Evolutionary conservation across 805 yeast genomes (phyloP).

Genomic region (Cyberlindnera samutprakarnensis): DNA sequence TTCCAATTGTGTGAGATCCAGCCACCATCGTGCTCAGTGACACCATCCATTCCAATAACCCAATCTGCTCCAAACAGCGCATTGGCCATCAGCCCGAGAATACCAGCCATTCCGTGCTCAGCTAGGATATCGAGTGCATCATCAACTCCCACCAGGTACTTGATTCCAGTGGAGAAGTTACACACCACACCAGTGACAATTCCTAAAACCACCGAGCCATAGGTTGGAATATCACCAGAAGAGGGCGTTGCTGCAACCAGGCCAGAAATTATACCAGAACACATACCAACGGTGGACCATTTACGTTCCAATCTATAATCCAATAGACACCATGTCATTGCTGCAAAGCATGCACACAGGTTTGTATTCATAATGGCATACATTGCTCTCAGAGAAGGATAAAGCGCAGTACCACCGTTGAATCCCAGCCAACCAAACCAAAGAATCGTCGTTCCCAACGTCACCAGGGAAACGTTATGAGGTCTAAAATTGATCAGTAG

Average conservation of each 20-base stretch:
- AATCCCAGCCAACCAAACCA: conserved; percentile 97
- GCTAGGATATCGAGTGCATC: conserved; percentile 94
- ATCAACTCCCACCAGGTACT: conserved; percentile 74
- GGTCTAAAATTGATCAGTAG: conserved; percentile 85
- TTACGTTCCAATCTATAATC: conserved; percentile 85
- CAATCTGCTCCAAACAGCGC: conserved; percentile 82
- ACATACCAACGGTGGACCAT: conserved; percentile 91
- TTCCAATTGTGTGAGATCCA: conserved; percentile 89
- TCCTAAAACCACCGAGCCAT: conserved; percentile 87
- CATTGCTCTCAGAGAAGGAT: conserved; percentile 76
- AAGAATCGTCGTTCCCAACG: conserved; percentile 77
- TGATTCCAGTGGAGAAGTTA: conserved; percentile 84
- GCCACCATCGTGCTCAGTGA: conserved; percentile 80
- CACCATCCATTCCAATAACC: conserved; percentile 87
- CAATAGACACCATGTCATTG: conserved; percentile 82
- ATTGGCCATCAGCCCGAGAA: conserved; percentile 82
- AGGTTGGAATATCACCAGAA: conserved; percentile 83
- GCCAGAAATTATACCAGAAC: conserved; percentile 95
- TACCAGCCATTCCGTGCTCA: conserved; percentile 98
- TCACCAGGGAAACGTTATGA: conserved; percentile 87
- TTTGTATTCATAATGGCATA: conserved; percentile 92
- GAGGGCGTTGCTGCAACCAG: conserved; percentile 96
- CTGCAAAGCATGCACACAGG: conserved; percentile 83
- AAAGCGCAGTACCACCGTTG: conserved; percentile 83
- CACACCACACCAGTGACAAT: conserved; percentile 74